phyloP scores from a whole-genome alignment of 495 filamentous ascomycete species.

The Daldinia concentrica region DNA sequence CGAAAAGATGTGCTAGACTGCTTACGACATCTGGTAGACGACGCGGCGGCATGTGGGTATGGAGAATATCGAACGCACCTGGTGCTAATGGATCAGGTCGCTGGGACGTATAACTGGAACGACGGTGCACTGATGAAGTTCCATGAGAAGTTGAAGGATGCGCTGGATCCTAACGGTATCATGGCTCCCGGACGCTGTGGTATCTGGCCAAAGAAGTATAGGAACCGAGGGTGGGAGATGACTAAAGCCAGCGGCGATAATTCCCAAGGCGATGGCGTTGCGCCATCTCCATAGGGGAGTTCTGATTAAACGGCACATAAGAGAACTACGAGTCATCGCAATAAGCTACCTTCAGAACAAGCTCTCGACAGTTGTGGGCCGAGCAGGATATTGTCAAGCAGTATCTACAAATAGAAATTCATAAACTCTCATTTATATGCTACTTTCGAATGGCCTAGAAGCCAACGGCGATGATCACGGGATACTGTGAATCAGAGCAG shows the following conservation, averaged over 20 bases:
- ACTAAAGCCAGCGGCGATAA: constrained; percentile 38
- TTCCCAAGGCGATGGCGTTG: constrained; percentile 45
- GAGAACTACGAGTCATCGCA: not conserved
- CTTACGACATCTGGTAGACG: constrained; percentile 59
- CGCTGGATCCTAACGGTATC: constrained; percentile 68
- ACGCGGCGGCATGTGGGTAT: constrained; percentile 59
- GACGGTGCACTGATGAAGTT: constrained; percentile 62
- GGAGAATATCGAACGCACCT: constrained; percentile 69
- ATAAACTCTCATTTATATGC: not conserved
- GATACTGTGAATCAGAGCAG: not conserved
- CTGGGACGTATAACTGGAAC: constrained; percentile 65
- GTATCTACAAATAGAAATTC: not conserved
- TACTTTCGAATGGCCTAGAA: not conserved
- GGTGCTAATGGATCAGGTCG: constrained; percentile 64
- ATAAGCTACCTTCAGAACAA: not conserved
- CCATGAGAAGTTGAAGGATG: constrained; percentile 65
- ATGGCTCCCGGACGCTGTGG: constrained; percentile 65
- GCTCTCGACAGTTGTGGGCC: not conserved
- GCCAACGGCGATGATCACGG: not conserved
- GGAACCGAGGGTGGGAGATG: constrained; percentile 51
- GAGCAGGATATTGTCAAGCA: not conserved
- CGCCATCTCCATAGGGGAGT: constrained; percentile 9
- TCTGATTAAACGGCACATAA: not conserved
- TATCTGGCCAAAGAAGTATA: constrained; percentile 65
- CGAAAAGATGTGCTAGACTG: constrained; percentile 51